Conservation (phyloP, 164 flowering plant species). For the Vitis labrusca region DNA sequence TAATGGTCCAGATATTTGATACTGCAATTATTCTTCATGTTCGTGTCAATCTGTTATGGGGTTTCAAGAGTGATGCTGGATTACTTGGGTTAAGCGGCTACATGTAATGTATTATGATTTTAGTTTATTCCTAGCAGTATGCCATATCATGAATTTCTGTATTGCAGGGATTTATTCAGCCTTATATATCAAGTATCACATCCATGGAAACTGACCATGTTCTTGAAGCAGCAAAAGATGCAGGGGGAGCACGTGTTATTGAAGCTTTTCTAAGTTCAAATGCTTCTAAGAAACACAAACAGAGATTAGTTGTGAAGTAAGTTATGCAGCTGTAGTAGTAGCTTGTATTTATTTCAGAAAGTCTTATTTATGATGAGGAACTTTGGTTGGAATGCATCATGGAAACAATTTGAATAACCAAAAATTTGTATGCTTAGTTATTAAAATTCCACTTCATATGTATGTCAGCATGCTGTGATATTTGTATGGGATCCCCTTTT, state of each 20-base stretch:
- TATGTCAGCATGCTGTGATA: no score
- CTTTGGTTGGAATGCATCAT: no score
- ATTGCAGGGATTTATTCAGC: conserved; percentile 63
- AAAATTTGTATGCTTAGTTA: no score
- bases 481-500: neutral
- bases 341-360: neutral
- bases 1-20: neutral
- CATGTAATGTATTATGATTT: neutral
- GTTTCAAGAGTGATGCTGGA: neutral
- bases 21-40: neutral
- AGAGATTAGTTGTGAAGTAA: conserved; percentile 68
- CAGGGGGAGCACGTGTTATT: conserved; percentile 74
- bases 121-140: neutral
- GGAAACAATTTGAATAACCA: no score
- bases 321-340: conserved; percentile 14
- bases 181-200: conserved; percentile 58
- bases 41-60: neutral
- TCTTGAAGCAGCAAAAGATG: conserved; percentile 70
- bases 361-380: neutral
- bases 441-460: no score
- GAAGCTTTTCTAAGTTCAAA: conserved; percentile 81
- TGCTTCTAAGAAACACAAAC: conserved; percentile 63
- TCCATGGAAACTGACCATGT: conserved; percentile 63
- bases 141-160: conserved; percentile 2
- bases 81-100: neutral